Conservation (phyloP, 805 yeast genomes). For the Zygosaccharomyces gambellarensis region DNA sequence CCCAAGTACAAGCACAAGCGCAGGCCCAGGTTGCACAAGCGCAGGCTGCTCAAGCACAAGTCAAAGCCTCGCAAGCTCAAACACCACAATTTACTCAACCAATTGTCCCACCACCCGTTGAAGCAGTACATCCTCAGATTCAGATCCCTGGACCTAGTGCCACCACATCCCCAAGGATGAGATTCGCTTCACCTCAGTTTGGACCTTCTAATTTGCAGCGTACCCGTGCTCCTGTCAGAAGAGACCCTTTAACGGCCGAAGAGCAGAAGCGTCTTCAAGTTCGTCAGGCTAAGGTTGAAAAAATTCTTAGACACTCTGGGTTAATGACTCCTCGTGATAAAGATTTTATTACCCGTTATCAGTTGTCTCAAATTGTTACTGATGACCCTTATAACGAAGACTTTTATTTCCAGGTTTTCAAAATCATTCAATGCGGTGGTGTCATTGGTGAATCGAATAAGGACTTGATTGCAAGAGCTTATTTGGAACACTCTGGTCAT, state of each 20-base stretch:
- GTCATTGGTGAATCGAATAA: slow-evolving; percentile 43
- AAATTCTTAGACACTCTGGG: slow-evolving; percentile 79
- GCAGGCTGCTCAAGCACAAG: slow-evolving; percentile 1
- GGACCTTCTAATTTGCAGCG: slow-evolving; percentile 11
- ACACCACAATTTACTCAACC: neutral
- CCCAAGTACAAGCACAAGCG: neutral
- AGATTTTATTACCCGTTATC: slow-evolving; percentile 91
- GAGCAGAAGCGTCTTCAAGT: slow-evolving; percentile 62
- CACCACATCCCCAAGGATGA: slow-evolving; percentile 6
- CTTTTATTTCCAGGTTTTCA: slow-evolving; percentile 89
- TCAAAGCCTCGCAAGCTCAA: neutral
- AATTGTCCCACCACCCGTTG: neutral
- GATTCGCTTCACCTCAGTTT: slow-evolving; percentile 5
- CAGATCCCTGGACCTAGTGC: slow-evolving; percentile 3
- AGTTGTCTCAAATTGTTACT: slow-evolving; percentile 89
- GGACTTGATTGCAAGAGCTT: slow-evolving; percentile 87
- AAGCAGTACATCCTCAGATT: slow-evolving; percentile 1
- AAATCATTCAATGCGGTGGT: slow-evolving; percentile 56
- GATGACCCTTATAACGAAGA: slow-evolving; percentile 97
- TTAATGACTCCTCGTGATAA: slow-evolving; percentile 96
- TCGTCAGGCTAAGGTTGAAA: slow-evolving; percentile 70
- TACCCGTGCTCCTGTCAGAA: slow-evolving; percentile 26
- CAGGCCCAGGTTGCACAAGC: neutral
- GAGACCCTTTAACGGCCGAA: slow-evolving; percentile 56
- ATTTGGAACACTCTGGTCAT: slow-evolving; percentile 86